Evolutionary conservation across 768 basidiomycete genomes (phyloP).

Genomic region (Cytidiella melzeri): DNA sequence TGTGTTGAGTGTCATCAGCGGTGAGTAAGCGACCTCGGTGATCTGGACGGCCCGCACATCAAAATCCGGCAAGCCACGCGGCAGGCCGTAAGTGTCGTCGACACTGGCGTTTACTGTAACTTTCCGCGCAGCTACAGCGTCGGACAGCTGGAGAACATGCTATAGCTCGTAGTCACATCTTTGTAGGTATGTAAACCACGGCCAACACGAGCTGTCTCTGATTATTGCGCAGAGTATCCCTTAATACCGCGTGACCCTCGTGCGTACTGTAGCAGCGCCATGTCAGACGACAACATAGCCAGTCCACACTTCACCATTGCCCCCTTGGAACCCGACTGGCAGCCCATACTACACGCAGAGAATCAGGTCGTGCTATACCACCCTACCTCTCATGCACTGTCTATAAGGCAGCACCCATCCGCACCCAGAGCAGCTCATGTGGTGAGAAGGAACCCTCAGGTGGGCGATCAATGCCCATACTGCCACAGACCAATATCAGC

Average conservation of each 20-base stretch:
- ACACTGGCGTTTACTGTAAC: too few relatives aligned
- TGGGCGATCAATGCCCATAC: slow-evolving; percentile 50
- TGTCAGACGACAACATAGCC: not conserved
- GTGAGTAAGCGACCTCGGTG: too few relatives aligned
- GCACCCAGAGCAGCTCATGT: slow-evolving; percentile 14
- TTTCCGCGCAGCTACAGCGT: not conserved
- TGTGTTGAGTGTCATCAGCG: too few relatives aligned
- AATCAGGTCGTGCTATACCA: slow-evolving; percentile 89
- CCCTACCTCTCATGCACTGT: slow-evolving; percentile 75
- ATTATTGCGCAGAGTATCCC: too few relatives aligned
- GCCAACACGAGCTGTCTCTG: too few relatives aligned
- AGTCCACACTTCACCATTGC: slow-evolving; percentile 17
- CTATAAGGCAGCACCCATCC: slow-evolving; percentile 39
- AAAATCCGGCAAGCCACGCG: too few relatives aligned
- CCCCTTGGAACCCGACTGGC: slow-evolving; percentile 46
- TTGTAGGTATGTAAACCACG: too few relatives aligned
- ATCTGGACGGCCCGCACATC: too few relatives aligned
- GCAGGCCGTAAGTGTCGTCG: too few relatives aligned
- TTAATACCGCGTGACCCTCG: too few relatives aligned
- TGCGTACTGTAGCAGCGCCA: too few relatives aligned
- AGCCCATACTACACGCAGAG: slow-evolving; percentile 73
- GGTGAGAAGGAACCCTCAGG: not conserved
- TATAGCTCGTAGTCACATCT: too few relatives aligned
- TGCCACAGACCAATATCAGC: slow-evolving; percentile 52
- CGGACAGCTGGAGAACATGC: not conserved